These are phyloP conservation scores for Beta corolliflora DNA, from an alignment of 179 eudicot genomes.

Conservation along the genomic window DNA sequence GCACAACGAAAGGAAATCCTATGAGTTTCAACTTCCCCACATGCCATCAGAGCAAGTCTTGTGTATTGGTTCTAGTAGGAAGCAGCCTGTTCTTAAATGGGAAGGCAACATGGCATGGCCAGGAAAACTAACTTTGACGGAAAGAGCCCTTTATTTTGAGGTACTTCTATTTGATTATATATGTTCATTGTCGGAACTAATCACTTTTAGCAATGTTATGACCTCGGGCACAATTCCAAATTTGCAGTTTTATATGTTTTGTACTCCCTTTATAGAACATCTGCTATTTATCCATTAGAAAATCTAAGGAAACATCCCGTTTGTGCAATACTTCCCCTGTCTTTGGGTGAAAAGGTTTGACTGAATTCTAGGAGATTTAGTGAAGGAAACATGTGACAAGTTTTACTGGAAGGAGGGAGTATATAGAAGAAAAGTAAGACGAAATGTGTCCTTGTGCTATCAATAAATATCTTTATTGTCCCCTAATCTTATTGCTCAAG, in stretches of 20 bases:
- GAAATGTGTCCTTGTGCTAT: background rate
- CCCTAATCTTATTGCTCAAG: background rate
- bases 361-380: background rate
- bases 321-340: background rate
- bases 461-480: background rate
- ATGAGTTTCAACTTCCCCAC: slow-evolving; percentile 42
- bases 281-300: background rate
- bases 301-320: background rate
- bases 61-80: slow-evolving; percentile 73
- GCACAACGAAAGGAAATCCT: slow-evolving; percentile 71
- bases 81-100: slow-evolving; percentile 89
- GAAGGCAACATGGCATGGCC: slow-evolving; percentile 94
- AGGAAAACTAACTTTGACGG: slow-evolving; percentile 85
- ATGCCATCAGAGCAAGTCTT: slow-evolving; percentile 58
- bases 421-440: background rate
- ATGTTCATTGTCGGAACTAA: background rate
- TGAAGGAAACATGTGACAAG: background rate
- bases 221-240: background rate
- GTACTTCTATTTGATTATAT: slow-evolving; percentile 35
- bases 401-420: background rate
- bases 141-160: slow-evolving; percentile 91
- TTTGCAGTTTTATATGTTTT: background rate
- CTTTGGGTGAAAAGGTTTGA: background rate
- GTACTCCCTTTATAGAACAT: background rate
- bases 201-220: background rate